These are phyloP conservation scores for Mycena alexandri DNA, from an alignment of 768 basidiomycete genomes.

Conservation along the genomic window DNA sequence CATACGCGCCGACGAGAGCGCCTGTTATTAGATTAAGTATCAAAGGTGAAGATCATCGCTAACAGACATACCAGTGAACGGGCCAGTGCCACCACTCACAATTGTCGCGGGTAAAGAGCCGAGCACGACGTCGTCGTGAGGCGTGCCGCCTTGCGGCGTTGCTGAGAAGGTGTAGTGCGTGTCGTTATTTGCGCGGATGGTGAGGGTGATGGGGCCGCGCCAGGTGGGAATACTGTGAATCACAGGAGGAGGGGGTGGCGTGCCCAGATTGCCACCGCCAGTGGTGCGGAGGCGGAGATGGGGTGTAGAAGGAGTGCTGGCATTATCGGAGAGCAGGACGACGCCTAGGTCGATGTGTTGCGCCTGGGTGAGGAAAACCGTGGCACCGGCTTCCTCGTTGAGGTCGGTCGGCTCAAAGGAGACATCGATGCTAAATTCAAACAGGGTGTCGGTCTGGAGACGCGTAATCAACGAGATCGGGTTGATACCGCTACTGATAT, in stretches of 20 bases:
- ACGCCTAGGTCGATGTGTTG: conserved; percentile 33
- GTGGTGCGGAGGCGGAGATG: conserved; percentile 29
- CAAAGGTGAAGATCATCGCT: conserved; percentile 6
- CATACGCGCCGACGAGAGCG: conserved; percentile 30
- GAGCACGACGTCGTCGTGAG: conserved; percentile 22
- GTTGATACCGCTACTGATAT: conserved; percentile 37
- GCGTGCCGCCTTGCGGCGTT: conserved; percentile 11
- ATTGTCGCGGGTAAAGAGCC: conserved; percentile 32
- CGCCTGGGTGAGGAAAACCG: conserved; percentile 36
- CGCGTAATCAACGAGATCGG: conserved; percentile 39
- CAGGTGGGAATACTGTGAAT: conserved; percentile 28
- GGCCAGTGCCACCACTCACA: conserved; percentile 32
- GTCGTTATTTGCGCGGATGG: too few species aligned
- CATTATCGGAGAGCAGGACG: conserved; percentile 17
- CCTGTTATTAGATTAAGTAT: conserved; percentile 19
- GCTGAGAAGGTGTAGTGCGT: conserved; percentile 33
- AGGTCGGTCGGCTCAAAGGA: conserved; percentile 30
- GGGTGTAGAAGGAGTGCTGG: too few species aligned
- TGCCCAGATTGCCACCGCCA: conserved; percentile 26
- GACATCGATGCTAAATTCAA: conserved; percentile 37
- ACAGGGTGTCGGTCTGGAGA: conserved; percentile 42
- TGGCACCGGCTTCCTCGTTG: conserved; percentile 42
- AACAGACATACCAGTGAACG: conserved; percentile 29
- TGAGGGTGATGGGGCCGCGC: conserved; percentile 30
- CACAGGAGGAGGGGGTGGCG: conserved; percentile 21